Evolutionary conservation across 768 basidiomycete species (phyloP).

Genomic region (Podaxis sp.): DNA sequence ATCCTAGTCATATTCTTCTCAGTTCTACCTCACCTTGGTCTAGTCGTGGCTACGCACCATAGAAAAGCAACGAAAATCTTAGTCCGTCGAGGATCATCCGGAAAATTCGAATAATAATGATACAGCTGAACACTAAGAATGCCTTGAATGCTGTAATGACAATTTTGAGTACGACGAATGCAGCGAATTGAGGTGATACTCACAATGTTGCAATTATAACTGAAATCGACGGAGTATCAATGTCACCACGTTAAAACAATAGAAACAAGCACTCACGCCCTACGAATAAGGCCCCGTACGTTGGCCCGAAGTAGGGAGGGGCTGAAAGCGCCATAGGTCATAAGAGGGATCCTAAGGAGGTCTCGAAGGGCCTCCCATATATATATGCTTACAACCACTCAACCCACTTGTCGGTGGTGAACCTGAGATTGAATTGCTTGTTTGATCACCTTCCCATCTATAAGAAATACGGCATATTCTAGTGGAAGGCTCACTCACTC

Average conservation of each 20-base stretch:
- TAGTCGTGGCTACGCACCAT: conserved; percentile 2
- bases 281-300: conserved; percentile 24
- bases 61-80: conserved; percentile 17
- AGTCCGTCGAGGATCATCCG: conserved; percentile 15
- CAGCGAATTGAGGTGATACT: not conserved
- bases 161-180: not conserved
- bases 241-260: not conserved
- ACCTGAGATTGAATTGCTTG: not conserved
- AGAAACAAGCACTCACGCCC: conserved; percentile 15
- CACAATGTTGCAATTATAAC: conserved; percentile 11
- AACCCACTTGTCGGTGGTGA: not conserved
- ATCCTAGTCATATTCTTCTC: conserved; percentile 10
- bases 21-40: not conserved
- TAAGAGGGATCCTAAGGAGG: not conserved
- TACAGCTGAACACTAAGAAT: conserved; percentile 22
- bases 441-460: not conserved
- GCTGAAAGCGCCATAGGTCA: not conserved
- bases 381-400: not conserved
- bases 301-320: conserved; percentile 11
- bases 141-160: conserved; percentile 20
- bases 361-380: not conserved
- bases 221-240: not conserved
- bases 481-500: too few relatives aligned
- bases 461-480: too few relatives aligned
- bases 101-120: conserved; percentile 20